phyloP scores from a whole-genome alignment of 306 rosid genomes.

The Hylodesmum podocarpum region DNA sequence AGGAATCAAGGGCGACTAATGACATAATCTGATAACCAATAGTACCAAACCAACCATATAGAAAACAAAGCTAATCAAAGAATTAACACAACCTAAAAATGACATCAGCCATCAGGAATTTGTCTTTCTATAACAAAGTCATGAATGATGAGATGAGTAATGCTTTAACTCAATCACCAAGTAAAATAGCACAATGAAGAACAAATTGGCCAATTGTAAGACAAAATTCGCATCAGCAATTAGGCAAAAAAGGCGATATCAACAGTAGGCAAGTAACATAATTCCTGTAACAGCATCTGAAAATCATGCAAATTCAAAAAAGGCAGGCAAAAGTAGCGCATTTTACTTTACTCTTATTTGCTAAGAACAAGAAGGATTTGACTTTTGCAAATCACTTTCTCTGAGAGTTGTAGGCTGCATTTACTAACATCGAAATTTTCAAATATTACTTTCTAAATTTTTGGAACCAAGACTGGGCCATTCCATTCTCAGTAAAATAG shows the following conservation, averaged over 20 bases:
- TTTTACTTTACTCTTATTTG: conserved; percentile 14
- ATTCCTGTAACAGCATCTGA: not conserved
- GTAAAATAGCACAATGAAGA: not conserved
- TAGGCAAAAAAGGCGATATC: not conserved
- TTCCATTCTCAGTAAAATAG: not conserved
- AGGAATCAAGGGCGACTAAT: conserved; percentile 11
- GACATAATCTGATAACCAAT: conserved; percentile 13
- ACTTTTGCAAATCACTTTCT: conserved; percentile 13
- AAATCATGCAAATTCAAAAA: not conserved
- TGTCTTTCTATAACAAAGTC: conserved; percentile 9
- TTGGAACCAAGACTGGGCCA: conserved; percentile 6
- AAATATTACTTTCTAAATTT: not conserved
- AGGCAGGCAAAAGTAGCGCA: conserved; percentile 7
- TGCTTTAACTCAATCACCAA: not conserved
- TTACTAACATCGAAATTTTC: conserved; percentile 9
- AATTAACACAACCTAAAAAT: not conserved
- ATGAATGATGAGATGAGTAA: conserved; percentile 10
- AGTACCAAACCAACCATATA: conserved; percentile 10
- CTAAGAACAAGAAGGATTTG: not conserved
- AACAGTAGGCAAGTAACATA: conserved; percentile 15
- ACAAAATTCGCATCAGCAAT: not conserved
- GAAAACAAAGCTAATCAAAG: not conserved
- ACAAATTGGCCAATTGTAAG: not conserved
- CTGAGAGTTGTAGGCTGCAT: not conserved
- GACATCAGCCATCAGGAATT: conserved; percentile 3